Percentiles rank a stretch among this genome's conserved stretches.
These are phyloP conservation scores for Panaeolus papilionaceus DNA, from an alignment of 768 basidiomycete species.

Conservation along the genomic window DNA sequence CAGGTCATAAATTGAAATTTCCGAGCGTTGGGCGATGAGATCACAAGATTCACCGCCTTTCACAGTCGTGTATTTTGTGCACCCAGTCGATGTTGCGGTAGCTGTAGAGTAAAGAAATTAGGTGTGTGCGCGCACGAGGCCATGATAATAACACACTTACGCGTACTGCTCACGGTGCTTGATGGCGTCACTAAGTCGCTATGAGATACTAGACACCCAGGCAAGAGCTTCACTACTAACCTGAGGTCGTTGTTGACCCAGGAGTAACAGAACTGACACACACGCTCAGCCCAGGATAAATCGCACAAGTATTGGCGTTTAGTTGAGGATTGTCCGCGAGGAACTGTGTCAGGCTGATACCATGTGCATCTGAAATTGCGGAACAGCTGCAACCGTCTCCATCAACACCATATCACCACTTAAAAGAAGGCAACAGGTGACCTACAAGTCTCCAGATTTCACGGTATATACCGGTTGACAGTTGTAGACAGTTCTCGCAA, in stretches of 20 bases:
- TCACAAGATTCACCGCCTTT: slow-evolving; percentile 57
- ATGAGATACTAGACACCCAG: neutral
- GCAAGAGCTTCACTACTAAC: neutral
- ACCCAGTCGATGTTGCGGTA: neutral
- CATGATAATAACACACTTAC: neutral
- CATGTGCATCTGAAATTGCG: neutral
- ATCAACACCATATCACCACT: neutral
- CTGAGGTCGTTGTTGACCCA: neutral
- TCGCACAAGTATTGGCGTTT: neutral
- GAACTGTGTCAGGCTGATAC: neutral
- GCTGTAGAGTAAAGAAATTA: neutral
- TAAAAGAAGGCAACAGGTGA: neutral
- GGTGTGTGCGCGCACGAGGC: neutral
- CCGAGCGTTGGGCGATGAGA: slow-evolving; percentile 42
- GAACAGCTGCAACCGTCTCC: neutral
- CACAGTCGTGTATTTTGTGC: slow-evolving; percentile 36
- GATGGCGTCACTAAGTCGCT: neutral
- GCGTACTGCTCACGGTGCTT: neutral
- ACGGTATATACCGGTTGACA: slow-evolving; percentile 5
- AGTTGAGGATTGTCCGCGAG: neutral
- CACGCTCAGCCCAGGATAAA: slow-evolving; percentile 2
- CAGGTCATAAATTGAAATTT: slow-evolving; percentile 19
- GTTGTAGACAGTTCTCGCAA: neutral
- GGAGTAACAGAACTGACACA: slow-evolving; percentile 3
- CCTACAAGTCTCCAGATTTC: neutral